Evolutionary conservation across 2,329 filamentous ascomycete genomes (phyloP).

Genomic region (Cladosporium sp.): DNA sequence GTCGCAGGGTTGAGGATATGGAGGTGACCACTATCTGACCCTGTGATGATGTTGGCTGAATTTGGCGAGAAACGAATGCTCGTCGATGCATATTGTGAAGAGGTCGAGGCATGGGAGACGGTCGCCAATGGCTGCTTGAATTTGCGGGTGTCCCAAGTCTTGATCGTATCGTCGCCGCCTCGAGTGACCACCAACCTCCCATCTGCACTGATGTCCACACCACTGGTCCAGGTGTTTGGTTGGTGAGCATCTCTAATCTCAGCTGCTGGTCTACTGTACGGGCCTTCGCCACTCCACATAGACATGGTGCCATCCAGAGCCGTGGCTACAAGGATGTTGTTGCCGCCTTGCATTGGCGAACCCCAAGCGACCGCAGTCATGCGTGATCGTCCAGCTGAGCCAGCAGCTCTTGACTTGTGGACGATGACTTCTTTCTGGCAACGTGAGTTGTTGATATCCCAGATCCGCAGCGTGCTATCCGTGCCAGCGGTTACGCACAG

Average conservation of each 20-base stretch:
- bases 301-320: conserved; percentile 86
- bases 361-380: conserved; percentile 95
- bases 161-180: conserved; percentile 88
- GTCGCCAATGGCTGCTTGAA: conserved; percentile 87
- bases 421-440: conserved; percentile 91
- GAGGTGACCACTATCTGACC: conserved; percentile 78
- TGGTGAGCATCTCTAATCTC: conserved; percentile 83
- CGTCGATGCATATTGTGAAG: conserved; percentile 74
- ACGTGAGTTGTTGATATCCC: conserved; percentile 90
- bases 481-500: conserved; percentile 86
- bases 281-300: conserved; percentile 89
- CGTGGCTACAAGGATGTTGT: conserved; percentile 73
- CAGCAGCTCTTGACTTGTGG: conserved; percentile 87
- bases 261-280: conserved; percentile 73
- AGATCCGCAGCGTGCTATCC: conserved; percentile 92
- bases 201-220: conserved; percentile 85
- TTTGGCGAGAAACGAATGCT: conserved; percentile 89
- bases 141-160: conserved; percentile 94
- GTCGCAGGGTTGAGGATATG: conserved; percentile 94
- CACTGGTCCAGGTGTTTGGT: conserved; percentile 83
- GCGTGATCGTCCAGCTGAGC: conserved; percentile 81
- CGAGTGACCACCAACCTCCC: conserved; percentile 86
- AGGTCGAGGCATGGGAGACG: conserved; percentile 74
- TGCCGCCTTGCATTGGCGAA: conserved; percentile 68
- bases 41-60: conserved; percentile 80